Percentiles rank a stretch among this genome's conserved stretches.
phyloP scores from a whole-genome alignment of 495 filamentous ascomycete genomes.

The Clohesyomyces aquaticus region DNA sequence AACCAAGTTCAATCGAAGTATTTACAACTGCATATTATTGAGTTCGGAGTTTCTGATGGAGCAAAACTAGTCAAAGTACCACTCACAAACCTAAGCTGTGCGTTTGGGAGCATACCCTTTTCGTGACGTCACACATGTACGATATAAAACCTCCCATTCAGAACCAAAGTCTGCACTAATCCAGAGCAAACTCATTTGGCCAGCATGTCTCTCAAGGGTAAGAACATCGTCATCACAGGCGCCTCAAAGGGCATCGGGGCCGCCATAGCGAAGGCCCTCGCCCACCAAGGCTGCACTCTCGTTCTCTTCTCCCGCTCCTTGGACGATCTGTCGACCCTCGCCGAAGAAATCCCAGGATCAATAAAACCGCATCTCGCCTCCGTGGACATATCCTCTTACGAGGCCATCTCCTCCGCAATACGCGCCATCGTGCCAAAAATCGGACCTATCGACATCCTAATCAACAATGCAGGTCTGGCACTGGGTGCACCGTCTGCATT shows the following conservation, averaged over 20 bases:
- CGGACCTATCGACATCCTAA: slow-evolving; percentile 46
- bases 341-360: slow-evolving; percentile 4
- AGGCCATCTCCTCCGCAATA: slow-evolving; percentile 24
- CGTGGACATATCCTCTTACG: background rate
- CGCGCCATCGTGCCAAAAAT: slow-evolving; percentile 28
- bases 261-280: slow-evolving; percentile 40
- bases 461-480: slow-evolving; percentile 51
- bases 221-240: slow-evolving; percentile 36
- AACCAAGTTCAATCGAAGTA: no score
- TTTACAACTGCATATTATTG: no score
- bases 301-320: slow-evolving; percentile 37
- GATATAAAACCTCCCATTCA: no score
- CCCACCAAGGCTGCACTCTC: slow-evolving; percentile 39
- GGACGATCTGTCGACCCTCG: slow-evolving; percentile 43
- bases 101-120: no score
- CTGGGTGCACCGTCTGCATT: slow-evolving; percentile 47
- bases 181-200: no score
- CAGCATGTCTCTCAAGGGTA: slow-evolving; percentile 31
- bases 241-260: slow-evolving; percentile 49
- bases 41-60: no score
- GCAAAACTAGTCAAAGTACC: no score
- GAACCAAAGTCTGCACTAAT: no score
- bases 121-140: no score
- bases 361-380: background rate
- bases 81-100: no score